These are phyloP conservation scores for Tylopilus balloui DNA, from an alignment of 768 basidiomycete genomes.

Conservation along the genomic window DNA sequence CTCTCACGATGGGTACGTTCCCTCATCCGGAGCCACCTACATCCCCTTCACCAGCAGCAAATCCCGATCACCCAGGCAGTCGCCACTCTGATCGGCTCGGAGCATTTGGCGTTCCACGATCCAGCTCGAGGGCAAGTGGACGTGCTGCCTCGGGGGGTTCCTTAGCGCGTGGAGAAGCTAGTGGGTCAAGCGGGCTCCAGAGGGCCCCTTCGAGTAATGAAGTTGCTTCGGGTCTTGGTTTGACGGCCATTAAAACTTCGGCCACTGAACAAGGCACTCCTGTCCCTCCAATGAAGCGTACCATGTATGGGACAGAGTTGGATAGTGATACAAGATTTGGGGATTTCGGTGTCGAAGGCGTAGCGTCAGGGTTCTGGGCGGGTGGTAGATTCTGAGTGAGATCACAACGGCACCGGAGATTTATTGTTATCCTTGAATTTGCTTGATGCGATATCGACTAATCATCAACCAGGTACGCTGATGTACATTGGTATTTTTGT, in stretches of 20 bases:
- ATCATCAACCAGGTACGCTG: slow-evolving; percentile 8
- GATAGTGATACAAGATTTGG: slow-evolving; percentile 82
- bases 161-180: slow-evolving; percentile 22
- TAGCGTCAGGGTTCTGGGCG: slow-evolving; percentile 70
- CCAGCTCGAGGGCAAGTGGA: slow-evolving; percentile 35
- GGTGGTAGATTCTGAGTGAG: slow-evolving; percentile 39
- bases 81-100: slow-evolving; percentile 32
- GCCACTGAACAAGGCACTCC: slow-evolving; percentile 40
- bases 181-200: slow-evolving; percentile 27
- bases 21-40: slow-evolving; percentile 34
- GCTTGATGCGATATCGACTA: slow-evolving; percentile 7
- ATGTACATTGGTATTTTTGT: slow-evolving; percentile 4
- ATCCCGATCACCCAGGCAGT: slow-evolving; percentile 31
- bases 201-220: slow-evolving; percentile 42
- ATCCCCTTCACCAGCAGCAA: slow-evolving; percentile 31
- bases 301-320: slow-evolving; percentile 82
- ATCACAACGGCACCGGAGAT: not conserved
- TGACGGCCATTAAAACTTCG: slow-evolving; percentile 36
- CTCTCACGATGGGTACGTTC: slow-evolving; percentile 34
- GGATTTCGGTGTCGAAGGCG: slow-evolving; percentile 76
- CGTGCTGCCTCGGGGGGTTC: slow-evolving; percentile 27
- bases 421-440: slow-evolving; percentile 5
- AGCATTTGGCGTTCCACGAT: slow-evolving; percentile 32
- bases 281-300: slow-evolving; percentile 51
- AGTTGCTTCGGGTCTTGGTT: slow-evolving; percentile 41